These are phyloP conservation scores for Apiotrichum gamsii DNA, from an alignment of 1,284 basidiomycete species.

Conservation along the genomic window DNA sequence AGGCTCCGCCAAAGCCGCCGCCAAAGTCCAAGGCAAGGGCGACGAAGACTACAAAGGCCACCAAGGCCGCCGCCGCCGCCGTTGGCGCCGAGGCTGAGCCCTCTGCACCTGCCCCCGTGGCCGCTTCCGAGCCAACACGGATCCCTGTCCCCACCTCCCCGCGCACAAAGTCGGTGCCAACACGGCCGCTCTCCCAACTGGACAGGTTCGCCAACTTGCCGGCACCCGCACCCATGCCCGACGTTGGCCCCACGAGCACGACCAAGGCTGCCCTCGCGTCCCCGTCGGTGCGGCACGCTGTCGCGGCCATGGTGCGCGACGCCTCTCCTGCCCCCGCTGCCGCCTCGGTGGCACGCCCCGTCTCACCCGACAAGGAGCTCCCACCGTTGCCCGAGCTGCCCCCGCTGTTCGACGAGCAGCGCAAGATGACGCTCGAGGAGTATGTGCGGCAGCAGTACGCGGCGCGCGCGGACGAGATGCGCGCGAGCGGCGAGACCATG, in stretches of 20 bases:
- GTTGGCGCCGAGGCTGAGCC: too few relatives aligned
- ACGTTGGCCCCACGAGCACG: too few relatives aligned
- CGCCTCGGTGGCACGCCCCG: neutral
- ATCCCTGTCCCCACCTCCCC: neutral
- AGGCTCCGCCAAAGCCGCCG: neutral
- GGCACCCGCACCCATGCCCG: constrained; percentile 2
- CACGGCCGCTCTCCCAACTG: constrained; percentile 19
- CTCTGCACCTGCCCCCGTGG: constrained; percentile 5
- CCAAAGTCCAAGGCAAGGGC: neutral
- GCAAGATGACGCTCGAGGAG: constrained; percentile 16
- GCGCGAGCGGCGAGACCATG: constrained; percentile 51
- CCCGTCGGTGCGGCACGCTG: constrained; percentile 5
- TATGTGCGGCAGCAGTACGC: constrained; percentile 13
- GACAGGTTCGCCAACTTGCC: constrained; percentile 34
- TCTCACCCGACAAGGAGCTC: neutral
- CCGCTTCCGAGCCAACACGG: neutral
- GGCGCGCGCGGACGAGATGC: constrained; percentile 7
- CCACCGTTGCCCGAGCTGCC: neutral
- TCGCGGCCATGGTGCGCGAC: constrained; percentile 12
- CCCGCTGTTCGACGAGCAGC: constrained; percentile 7
- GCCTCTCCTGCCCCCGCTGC: constrained; percentile 3
- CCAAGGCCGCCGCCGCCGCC: constrained; percentile 1
- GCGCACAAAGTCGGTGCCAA: constrained; percentile 1
- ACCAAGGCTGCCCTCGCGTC: constrained; percentile 3
- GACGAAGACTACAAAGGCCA: neutral